Evolutionary conservation across 2,329 filamentous ascomycete species (phyloP), one percentile per base, ranked within the genome.

Genomic region (Dryadomyces quercivorus): DNA sequence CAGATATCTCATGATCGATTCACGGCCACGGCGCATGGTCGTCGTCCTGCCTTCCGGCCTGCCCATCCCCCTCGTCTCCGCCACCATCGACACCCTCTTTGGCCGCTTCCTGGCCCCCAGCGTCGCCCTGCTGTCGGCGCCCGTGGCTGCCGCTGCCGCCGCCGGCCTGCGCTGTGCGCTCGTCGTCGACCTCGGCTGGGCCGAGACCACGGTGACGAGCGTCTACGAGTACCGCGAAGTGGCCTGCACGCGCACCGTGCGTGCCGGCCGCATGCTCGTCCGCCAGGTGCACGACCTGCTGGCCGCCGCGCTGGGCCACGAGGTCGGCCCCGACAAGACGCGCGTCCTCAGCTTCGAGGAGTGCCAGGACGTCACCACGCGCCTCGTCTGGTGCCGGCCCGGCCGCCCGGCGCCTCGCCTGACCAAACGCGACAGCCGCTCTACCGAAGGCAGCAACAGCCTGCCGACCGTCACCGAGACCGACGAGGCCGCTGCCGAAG

Each of bases 161-260:
- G 90, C 91, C 6, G 93, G 93, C 0, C 72, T 95, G 44, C 82
- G 93, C 15, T 88, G 88, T n/a, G 89, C 85, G 1, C 68, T 98
- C 45, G 81, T 97, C 0, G 75, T 98, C 42, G 90, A 98, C 64
- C 77, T 98, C 57, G 93, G 92, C 46, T 98, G 93, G 93, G 78
- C 83, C 45, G 93, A 97, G 68, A 95, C 91, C 0, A 78, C 85
- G 0, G 80, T 94, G 21, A 95, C 89, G 0, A 86, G 84, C 6
- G 77, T 97, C 7, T 97, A 91, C 64, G 93, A 98, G 69, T 95
- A 90, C 66, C 84, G 88, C 53, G 90, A 95, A 66, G 81, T 95
- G 1, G 75, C 77, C 16, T 81, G 81, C 53, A 80, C 75, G 55
- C 78, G 88, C 53, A 92, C 81, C 43, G 75, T 88, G 15, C 77